Percentiles rank a stretch among this genome's conserved stretches.
These are phyloP conservation scores for Antitrichia curtipendula DNA, from an alignment of 225 moss, liverwort and hornwort genomes.

Conservation along the genomic window DNA sequence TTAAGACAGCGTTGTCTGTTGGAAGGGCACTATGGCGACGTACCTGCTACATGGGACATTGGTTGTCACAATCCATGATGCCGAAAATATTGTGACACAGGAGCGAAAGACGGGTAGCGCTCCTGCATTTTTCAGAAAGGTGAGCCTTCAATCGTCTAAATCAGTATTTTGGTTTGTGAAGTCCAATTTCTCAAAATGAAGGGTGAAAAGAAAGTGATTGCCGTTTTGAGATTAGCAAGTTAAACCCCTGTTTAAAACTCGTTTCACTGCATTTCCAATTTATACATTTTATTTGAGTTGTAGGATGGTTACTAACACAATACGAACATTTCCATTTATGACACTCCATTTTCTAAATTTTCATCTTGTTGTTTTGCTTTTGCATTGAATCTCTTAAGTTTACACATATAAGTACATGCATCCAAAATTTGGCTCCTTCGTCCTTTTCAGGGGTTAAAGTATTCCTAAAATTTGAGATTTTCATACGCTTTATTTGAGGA, in stretches of 20 bases:
- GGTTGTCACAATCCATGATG: conserved; percentile 38
- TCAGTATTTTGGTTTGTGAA: background rate
- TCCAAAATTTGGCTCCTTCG: background rate
- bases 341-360: background rate
- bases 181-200: background rate
- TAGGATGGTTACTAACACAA: background rate
- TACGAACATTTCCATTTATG: background rate
- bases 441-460: background rate
- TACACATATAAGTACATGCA: background rate
- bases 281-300: background rate
- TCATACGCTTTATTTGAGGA: background rate
- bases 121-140: conserved; percentile 38
- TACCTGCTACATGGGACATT: conserved; percentile 53
- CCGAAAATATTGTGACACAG: conserved; percentile 18
- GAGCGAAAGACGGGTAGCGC: conserved; percentile 37
- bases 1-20: background rate
- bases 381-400: background rate
- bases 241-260: background rate
- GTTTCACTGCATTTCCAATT: background rate
- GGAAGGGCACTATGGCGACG: conserved; percentile 23
- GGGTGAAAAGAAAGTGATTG: background rate
- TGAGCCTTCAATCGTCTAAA: background rate
- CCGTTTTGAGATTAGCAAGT: background rate
- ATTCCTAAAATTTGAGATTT: background rate
- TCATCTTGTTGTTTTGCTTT: background rate